phyloP scores from a whole-genome alignment of 129 eudicot species.

The Pittosporum tobira region DNA sequence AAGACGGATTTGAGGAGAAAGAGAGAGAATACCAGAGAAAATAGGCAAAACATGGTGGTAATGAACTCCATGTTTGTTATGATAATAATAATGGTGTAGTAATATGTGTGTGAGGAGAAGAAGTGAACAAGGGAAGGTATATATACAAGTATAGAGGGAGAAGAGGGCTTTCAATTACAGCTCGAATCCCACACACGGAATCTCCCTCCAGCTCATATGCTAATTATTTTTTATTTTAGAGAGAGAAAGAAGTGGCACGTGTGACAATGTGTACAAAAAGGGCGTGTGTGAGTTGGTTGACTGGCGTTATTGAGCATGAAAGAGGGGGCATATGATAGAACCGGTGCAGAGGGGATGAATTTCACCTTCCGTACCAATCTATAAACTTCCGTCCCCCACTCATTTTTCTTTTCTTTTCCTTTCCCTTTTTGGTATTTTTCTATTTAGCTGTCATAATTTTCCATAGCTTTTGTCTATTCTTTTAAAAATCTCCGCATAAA shows the following conservation, averaged over 20 bases:
- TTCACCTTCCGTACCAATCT: slow-evolving; percentile 9
- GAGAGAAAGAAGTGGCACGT: background rate
- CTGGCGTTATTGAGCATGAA: slow-evolving; percentile 4
- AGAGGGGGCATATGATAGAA: background rate
- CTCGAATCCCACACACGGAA: slow-evolving; percentile 63
- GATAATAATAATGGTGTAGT: background rate
- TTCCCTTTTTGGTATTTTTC: too few species aligned
- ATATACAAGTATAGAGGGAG: slow-evolving; percentile 37
- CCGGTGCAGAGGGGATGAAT: background rate
- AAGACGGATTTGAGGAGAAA: slow-evolving; percentile 16
- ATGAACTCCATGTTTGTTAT: slow-evolving; percentile 42
- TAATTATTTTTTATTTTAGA: background rate
- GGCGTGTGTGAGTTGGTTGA: slow-evolving; percentile 7
- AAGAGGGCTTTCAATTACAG: slow-evolving; percentile 41
- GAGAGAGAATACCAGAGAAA: slow-evolving; percentile 14
- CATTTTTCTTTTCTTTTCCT: background rate
- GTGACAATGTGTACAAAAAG: background rate
- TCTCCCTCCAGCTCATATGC: slow-evolving; percentile 74
- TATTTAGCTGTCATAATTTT: too few species aligned
- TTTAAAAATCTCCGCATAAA: too few species aligned
- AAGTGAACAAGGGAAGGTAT: slow-evolving; percentile 26
- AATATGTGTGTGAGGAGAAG: slow-evolving; percentile 30
- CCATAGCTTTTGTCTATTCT: too few species aligned
- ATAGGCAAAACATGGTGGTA: slow-evolving; percentile 13
- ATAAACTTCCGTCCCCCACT: background rate